Base-by-base conservation (phyloP, 179 eudicot genomes). In the Beta lomatogona region DNA sequence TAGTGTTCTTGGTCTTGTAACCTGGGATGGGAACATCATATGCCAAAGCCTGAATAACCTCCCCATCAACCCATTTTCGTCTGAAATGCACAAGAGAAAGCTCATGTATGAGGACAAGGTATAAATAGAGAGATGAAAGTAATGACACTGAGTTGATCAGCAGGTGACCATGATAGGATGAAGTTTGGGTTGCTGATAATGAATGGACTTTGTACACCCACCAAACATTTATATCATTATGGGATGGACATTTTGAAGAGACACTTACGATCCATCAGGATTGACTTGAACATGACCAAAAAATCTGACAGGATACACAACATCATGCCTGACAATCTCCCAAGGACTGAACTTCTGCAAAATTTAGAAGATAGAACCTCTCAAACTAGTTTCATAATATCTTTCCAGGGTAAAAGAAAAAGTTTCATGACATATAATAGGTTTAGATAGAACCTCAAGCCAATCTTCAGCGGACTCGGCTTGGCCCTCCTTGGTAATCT, bases 1-100 rank as follows among this genome's bases (percentile, higher is more conserved):
- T 94, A 41, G 98, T 96, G 85, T 94, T 96, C 86, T 90, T 92
- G 82, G 99, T 94, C 82, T 94, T 96, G 87, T 91, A 94, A 76
- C 99, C 99, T 53, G 99, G 99, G 88, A 96, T 94, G 12, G 99
- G 99, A 74, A 96, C 97, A 85, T 96, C 99, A 88, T 94, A 96
- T 75, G 99, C 97, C 65, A 94, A 84, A 86, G 99, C 99, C 83
- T 94, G 96, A 82, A 94, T 74, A 77, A 92, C 86, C 81, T 96
- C 99, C 63, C 99, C 99, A 85, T 90, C 98, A 21, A 89, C 91
- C 99, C 96, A 96, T 85, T 91, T 88, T 79, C 99, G 96, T 55
- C 99, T 96, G 89, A 63, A 83, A 85, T 41, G 74, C 61, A 80
- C 66, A 66, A 65, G 36, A 79, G 65, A 50, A 68, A 71, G 68